Conservation (phyloP, 2,329 filamentous ascomycete species). For the Fusarium lateritium region DNA sequence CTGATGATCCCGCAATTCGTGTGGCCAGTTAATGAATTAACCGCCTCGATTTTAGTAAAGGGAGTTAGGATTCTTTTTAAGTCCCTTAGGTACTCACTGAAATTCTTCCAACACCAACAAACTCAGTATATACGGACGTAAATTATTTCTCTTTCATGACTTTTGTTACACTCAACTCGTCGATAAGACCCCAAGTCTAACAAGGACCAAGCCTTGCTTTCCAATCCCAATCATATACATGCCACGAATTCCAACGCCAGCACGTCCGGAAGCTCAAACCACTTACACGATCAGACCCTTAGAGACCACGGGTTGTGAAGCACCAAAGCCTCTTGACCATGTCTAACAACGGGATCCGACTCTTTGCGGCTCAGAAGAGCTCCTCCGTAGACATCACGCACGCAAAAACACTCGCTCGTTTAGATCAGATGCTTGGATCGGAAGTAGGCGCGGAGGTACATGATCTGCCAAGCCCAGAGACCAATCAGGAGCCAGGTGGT, state of each 20-base stretch:
- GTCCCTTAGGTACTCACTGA: neutral
- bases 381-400: constrained; percentile 30
- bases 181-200: constrained; percentile 28
- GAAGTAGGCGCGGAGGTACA: constrained; percentile 98
- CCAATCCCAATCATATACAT: constrained; percentile 45
- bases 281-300: constrained; percentile 39
- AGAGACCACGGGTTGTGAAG: constrained; percentile 12
- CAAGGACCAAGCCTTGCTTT: constrained; percentile 36
- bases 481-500: constrained; percentile 93
- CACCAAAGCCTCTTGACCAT: constrained; percentile 15
- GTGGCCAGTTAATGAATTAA: no score
- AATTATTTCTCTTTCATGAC: constrained; percentile 49
- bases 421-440: constrained; percentile 67
- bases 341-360: constrained; percentile 15
- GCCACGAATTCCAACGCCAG: constrained; percentile 48
- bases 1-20: no score
- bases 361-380: constrained; percentile 20
- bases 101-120: neutral
- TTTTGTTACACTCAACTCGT: constrained; percentile 50
- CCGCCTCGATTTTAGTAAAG: no score
- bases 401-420: constrained; percentile 32
- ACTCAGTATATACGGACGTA: constrained; percentile 38
- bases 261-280: constrained; percentile 41
- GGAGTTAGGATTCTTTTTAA: no score
- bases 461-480: constrained; percentile 95